Percentiles rank a stretch among this genome's conserved stretches.
Evolutionary conservation across 2,329 filamentous ascomycete species (phyloP).

Genomic region (Cercospora berteroae): DNA sequence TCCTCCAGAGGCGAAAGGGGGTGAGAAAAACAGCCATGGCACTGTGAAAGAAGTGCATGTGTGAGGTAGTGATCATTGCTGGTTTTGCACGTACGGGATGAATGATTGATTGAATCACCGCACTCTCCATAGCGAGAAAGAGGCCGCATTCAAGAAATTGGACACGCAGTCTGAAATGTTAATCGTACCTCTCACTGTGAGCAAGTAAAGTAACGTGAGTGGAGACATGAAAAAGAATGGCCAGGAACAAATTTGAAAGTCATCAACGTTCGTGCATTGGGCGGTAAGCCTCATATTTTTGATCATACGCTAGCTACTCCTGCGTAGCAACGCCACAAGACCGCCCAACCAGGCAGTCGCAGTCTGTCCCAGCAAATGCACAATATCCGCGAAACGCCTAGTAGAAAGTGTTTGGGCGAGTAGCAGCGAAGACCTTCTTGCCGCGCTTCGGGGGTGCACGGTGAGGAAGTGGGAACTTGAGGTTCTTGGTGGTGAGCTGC

Average conservation of each 20-base stretch:
- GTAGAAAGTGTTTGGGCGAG: constrained; percentile 96
- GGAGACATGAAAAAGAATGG: neutral
- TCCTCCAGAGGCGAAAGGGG: neutral
- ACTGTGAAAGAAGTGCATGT: neutral
- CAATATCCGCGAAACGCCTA: constrained; percentile 56
- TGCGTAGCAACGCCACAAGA: constrained; percentile 22
- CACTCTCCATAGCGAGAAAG: neutral
- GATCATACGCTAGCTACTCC: constrained; percentile 26
- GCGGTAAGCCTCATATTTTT: constrained; percentile 11
- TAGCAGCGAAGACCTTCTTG: constrained; percentile 91
- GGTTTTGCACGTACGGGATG: neutral
- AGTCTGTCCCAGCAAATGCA: constrained; percentile 25
- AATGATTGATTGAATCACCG: neutral
- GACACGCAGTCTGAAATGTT: neutral
- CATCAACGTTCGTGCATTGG: constrained; percentile 15
- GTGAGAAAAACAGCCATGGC: constrained; percentile 1
- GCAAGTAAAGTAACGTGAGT: neutral
- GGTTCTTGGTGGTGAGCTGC: constrained; percentile 91
- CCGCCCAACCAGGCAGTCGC: constrained; percentile 24
- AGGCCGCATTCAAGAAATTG: neutral
- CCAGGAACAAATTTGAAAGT: neutral
- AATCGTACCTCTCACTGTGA: neutral
- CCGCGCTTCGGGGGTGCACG: constrained; percentile 77
- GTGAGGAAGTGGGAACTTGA: constrained; percentile 98
- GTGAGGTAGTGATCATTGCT: neutral